Evolutionary conservation across 768 basidiomycete genomes (phyloP).

Genomic region (Coprinellus aureogranulatus): DNA sequence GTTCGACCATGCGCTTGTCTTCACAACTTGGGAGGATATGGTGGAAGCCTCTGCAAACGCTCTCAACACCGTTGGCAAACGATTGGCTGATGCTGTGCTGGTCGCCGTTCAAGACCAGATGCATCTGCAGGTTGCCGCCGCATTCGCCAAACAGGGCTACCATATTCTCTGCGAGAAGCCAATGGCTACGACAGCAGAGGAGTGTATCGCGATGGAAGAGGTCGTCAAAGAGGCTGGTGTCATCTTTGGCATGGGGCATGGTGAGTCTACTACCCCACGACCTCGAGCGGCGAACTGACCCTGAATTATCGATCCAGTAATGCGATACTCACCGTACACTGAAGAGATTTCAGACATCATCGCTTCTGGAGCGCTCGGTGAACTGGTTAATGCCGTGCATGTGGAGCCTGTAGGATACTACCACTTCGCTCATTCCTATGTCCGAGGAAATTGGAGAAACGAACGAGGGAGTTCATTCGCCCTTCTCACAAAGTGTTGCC

Average conservation of each 20-base stretch:
- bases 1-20: conserved; percentile 71
- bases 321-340: conserved; percentile 86
- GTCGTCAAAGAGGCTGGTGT: conserved; percentile 66
- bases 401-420: conserved; percentile 84
- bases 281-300: neutral
- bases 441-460: conserved; percentile 76
- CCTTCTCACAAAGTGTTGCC: conserved; percentile 88
- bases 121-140: conserved; percentile 71
- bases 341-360: conserved; percentile 67
- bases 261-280: conserved; percentile 36
- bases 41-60: conserved; percentile 65
- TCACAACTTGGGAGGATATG: conserved; percentile 70
- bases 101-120: conserved; percentile 79
- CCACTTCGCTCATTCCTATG: conserved; percentile 89
- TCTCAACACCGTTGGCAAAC: conserved; percentile 59
- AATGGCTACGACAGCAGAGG: conserved; percentile 73
- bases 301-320: conserved; percentile 44
- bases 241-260: conserved; percentile 88
- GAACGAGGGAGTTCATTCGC: conserved; percentile 74
- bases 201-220: conserved; percentile 72
- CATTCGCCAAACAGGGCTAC: conserved; percentile 79
- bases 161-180: conserved; percentile 93
- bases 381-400: conserved; percentile 79
- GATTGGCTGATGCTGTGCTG: conserved; percentile 79
- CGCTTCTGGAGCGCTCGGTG: conserved; percentile 67